Evolutionary conservation across 371 early-diverging fungal genomes (phyloP), one percentile per base, ranked within the genome.

Genomic region (Syncephalastrum racemosum): DNA sequence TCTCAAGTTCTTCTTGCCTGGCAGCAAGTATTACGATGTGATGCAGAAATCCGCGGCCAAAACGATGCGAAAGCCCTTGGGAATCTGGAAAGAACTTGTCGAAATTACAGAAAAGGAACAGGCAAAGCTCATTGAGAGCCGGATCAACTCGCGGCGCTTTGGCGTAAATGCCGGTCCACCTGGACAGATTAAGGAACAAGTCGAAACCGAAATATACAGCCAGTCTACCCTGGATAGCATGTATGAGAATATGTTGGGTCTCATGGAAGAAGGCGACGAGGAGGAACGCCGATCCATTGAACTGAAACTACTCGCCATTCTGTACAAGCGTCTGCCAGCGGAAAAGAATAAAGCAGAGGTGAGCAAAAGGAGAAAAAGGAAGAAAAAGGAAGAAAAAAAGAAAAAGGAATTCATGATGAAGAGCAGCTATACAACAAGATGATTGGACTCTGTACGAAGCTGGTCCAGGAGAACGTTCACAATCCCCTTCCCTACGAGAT

Each of bases 141-240:
- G 91, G 50, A 73, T 91, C 15, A 84, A 82, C 25, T 71, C 79
- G 15, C 81, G 94, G 25, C 76, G 89, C 19, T 82, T 84, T 31
- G 64, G 93, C 45, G 70, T 95, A 4, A 85, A 83, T 20, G 87
- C 90, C 0, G 87, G 86, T 4, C 83, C 89, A 4, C 59, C 82
- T 8, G 76, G 73, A 18, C 75, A 74, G 45, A 73, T 90, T 22
- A 73, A 77, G 22, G 66, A 56, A 1, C 69, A 82, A 40, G 89
- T 89, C 0, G 75, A 73, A 44, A 72, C 68, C 0, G 90, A 90
- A 39, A 70, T 89, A 5, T 85, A 75, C 53, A 68, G 65, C 10
- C 62, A 75, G 25, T 89, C 91, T 0, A 76, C 85, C 51, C 56
- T 88, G 45, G 70, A 74, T 44, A 36, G 48, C 3, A 76, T 83